Evolutionary conservation across 2,329 filamentous ascomycete genomes (phyloP).

Genomic region (Camillea tinctor): DNA sequence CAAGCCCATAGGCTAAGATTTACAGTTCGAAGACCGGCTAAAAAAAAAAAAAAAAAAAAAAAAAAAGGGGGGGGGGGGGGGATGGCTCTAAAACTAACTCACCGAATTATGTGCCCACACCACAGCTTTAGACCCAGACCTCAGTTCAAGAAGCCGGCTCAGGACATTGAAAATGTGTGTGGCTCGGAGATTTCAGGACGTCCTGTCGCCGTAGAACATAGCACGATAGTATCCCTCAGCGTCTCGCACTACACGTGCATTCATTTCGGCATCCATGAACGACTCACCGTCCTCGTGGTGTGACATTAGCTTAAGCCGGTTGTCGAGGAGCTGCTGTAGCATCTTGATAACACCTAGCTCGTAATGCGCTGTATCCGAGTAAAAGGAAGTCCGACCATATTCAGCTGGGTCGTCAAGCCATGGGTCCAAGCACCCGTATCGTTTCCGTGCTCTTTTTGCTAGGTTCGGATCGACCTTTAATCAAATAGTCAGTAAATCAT

Average conservation of each 20-base stretch:
- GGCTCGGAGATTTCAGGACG: slow-evolving; percentile 52
- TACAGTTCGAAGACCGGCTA: no score
- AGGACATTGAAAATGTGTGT: slow-evolving; percentile 52
- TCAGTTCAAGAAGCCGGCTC: slow-evolving; percentile 41
- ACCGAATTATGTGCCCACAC: slow-evolving; percentile 57
- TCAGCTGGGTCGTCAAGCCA: slow-evolving; percentile 49
- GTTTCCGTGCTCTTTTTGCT: slow-evolving; percentile 40
- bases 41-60: no score
- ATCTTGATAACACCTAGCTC: slow-evolving; percentile 45
- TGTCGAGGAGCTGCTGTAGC: slow-evolving; percentile 42
- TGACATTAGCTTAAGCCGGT: slow-evolving; percentile 40
- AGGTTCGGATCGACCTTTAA: slow-evolving; percentile 40
- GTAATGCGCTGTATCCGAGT: slow-evolving; percentile 41
- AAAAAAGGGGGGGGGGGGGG: no score
- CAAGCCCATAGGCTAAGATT: no score
- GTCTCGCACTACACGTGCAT: slow-evolving; percentile 47
- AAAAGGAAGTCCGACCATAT: slow-evolving; percentile 44
- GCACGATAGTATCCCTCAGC: slow-evolving; percentile 51
- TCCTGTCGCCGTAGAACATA: slow-evolving; percentile 49
- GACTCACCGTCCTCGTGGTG: slow-evolving; percentile 40
- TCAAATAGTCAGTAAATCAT: background rate
- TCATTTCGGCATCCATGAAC: slow-evolving; percentile 49
- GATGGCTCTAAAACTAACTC: no score
- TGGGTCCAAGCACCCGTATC: slow-evolving; percentile 46
- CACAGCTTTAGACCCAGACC: slow-evolving; percentile 42